Conservation (phyloP, 2,329 filamentous ascomycete genomes). For the Penicillium paneum region DNA sequence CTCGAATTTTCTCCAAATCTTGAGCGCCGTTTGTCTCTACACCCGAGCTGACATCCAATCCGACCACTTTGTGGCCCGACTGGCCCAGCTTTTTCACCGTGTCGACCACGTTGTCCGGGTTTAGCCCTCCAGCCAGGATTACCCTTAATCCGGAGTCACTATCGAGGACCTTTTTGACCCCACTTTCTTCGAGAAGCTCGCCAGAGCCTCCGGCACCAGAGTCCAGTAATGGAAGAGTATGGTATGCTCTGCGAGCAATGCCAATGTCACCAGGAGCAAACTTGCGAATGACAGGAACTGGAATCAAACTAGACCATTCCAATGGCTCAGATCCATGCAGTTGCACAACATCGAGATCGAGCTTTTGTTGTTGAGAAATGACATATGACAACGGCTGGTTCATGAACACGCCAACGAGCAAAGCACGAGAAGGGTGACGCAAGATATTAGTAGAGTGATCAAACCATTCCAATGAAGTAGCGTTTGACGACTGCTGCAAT, state of each 20-base stretch:
- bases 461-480: constrained; percentile 64
- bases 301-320: constrained; percentile 86
- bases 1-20: constrained; percentile 72
- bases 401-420: constrained; percentile 90
- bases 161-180: constrained; percentile 64
- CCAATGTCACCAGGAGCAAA: constrained; percentile 76
- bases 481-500: constrained; percentile 21
- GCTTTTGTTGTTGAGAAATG: constrained; percentile 69
- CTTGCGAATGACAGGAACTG: constrained; percentile 83
- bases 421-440: constrained; percentile 58
- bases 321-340: constrained; percentile 88
- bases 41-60: constrained; percentile 90
- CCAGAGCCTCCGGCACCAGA: constrained; percentile 81
- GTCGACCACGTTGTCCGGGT: constrained; percentile 71
- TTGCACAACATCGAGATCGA: constrained; percentile 84
- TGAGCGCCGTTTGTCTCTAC: constrained; percentile 83
- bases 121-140: constrained; percentile 80
- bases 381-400: constrained; percentile 84
- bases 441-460: constrained; percentile 51
- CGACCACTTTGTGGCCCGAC: constrained; percentile 63
- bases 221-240: constrained; percentile 79
- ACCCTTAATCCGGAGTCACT: constrained; percentile 69
- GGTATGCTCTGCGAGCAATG: constrained; percentile 72
- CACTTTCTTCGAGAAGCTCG: constrained; percentile 67
- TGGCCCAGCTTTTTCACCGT: constrained; percentile 63